Conservation (phyloP, 1,284 basidiomycete genomes). For the Malassezia vespertilionis region DNA sequence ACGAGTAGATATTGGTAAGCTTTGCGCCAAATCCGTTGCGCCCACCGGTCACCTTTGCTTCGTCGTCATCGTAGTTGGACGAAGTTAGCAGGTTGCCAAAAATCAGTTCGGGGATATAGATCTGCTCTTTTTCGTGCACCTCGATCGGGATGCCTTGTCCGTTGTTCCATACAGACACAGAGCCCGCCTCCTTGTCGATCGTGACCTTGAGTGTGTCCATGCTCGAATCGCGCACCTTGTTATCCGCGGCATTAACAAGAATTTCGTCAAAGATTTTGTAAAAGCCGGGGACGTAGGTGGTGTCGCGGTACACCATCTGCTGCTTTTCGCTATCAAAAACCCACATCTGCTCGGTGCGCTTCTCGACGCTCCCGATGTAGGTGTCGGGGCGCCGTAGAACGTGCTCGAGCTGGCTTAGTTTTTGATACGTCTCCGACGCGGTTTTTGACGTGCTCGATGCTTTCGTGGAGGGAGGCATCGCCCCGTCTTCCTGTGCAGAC, state of each 20-base stretch:
- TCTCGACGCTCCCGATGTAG: slow-evolving; percentile 62
- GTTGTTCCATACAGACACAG: slow-evolving; percentile 90
- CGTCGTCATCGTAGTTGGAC: slow-evolving; percentile 96
- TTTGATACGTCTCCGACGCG: slow-evolving; percentile 82
- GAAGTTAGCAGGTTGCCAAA: slow-evolving; percentile 92
- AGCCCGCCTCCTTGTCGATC: slow-evolving; percentile 71
- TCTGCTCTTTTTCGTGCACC: slow-evolving; percentile 81
- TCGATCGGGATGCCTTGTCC: slow-evolving; percentile 90
- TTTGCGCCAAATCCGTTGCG: slow-evolving; percentile 95
- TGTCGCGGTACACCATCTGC: slow-evolving; percentile 53
- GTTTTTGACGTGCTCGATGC: slow-evolving; percentile 56
- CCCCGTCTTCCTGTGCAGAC: no score
- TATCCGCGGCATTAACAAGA: slow-evolving; percentile 96
- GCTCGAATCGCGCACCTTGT: slow-evolving; percentile 59
- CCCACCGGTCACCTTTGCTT: slow-evolving; percentile 97
- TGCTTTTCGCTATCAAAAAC: slow-evolving; percentile 37
- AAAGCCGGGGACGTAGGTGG: slow-evolving; percentile 90
- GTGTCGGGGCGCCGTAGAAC: slow-evolving; percentile 93
- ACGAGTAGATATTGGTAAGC: slow-evolving; percentile 95
- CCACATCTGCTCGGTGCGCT: slow-evolving; percentile 44
- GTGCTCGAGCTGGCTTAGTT: slow-evolving; percentile 93
- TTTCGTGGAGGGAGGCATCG: no score
- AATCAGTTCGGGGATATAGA: slow-evolving; percentile 94
- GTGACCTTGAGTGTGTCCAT: slow-evolving; percentile 49
- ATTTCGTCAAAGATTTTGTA: slow-evolving; percentile 99